phyloP scores from a whole-genome alignment of 2,329 filamentous ascomycete genomes.

The Mollisiaceae sp. region DNA sequence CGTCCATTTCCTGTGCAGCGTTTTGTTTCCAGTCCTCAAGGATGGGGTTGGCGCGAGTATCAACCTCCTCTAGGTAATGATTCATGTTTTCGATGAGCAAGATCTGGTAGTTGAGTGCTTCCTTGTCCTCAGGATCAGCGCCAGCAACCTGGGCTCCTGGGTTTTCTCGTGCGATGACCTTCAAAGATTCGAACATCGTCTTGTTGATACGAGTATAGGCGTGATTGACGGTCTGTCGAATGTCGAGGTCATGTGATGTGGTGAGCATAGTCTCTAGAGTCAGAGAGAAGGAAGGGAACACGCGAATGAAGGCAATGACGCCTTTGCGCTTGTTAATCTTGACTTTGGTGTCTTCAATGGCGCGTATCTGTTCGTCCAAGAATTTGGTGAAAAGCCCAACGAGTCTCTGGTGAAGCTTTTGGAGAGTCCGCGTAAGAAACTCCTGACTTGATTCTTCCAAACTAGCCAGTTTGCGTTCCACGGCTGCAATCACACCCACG shows the following conservation, averaged over 20 bases:
- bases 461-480: constrained; percentile 80
- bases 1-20: constrained; percentile 77
- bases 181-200: constrained; percentile 96
- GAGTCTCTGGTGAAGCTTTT: constrained; percentile 78
- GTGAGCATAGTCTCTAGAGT: constrained; percentile 84
- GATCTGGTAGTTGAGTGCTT: constrained; percentile 96
- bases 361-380: constrained; percentile 91
- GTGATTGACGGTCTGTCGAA: constrained; percentile 80
- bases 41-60: constrained; percentile 73
- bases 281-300: constrained; percentile 85
- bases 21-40: constrained; percentile 83
- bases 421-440: constrained; percentile 78
- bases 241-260: constrained; percentile 63
- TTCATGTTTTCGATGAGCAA: constrained; percentile 99
- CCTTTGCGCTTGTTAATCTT: constrained; percentile 99
- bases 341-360: constrained; percentile 97
- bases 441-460: constrained; percentile 93
- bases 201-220: constrained; percentile 90
- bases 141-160: constrained; percentile 53
- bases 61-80: constrained; percentile 91
- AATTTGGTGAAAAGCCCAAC: constrained; percentile 83
- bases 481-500: constrained; percentile 79
- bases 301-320: constrained; percentile 92
- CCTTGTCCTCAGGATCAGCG: constrained; percentile 84
- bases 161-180: constrained; percentile 84